These are phyloP conservation scores for Periconia macrospinosa DNA, from an alignment of 2,329 filamentous ascomycete genomes.

Conservation along the genomic window DNA sequence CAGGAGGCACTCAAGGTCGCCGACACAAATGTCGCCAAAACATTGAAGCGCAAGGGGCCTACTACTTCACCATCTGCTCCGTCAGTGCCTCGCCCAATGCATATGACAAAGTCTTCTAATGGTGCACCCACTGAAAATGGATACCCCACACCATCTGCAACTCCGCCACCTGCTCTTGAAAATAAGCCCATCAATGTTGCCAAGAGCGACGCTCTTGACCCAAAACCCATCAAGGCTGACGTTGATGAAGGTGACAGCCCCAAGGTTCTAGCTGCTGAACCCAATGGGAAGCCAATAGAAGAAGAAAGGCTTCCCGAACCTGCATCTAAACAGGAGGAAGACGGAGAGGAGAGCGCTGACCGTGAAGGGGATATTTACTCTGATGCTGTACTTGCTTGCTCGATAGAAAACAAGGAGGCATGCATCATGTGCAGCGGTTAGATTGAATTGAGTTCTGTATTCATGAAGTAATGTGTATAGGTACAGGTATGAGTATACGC, in stretches of 20 bases:
- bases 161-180: conserved; percentile 61
- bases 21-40: conserved; percentile 75
- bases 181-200: conserved; percentile 46
- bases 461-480: conserved; percentile 11
- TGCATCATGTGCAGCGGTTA: conserved; percentile 98
- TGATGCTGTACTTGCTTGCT: conserved; percentile 87
- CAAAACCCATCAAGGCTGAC: conserved; percentile 75
- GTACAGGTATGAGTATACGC: conserved; percentile 9
- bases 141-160: conserved; percentile 69
- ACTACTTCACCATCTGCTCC: conserved; percentile 54
- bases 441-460: conserved; percentile 11
- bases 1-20: conserved; percentile 89
- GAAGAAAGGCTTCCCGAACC: conserved; percentile 60
- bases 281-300: conserved; percentile 62
- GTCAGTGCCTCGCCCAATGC: conserved; percentile 69
- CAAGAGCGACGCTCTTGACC: conserved; percentile 59
- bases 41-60: conserved; percentile 67
- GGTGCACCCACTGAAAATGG: conserved; percentile 53
- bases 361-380: conserved; percentile 94
- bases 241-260: conserved; percentile 76
- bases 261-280: conserved; percentile 74
- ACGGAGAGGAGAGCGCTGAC: conserved; percentile 71
- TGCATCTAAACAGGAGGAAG: conserved; percentile 69
- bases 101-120: conserved; percentile 59
- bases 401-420: conserved; percentile 93